Percentiles rank a stretch among this genome's conserved stretches.
Conservation (phyloP, 331 rosid species). For the Saraca asoca region DNA sequence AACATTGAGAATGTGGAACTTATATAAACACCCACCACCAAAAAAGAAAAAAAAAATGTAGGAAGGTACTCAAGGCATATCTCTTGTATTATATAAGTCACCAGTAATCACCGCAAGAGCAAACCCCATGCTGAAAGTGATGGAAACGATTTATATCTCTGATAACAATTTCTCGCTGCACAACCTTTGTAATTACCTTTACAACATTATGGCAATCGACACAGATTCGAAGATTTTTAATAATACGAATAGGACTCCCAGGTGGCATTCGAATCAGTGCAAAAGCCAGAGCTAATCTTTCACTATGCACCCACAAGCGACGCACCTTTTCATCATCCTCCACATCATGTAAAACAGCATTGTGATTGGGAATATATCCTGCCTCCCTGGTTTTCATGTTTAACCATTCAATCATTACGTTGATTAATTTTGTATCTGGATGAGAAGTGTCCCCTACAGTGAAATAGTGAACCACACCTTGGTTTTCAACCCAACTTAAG, state of each 20-base stretch:
- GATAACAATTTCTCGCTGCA: constrained; percentile 14
- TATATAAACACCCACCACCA: no score
- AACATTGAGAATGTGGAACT: no score
- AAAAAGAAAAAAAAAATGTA: no score
- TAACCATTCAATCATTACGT: constrained; percentile 12
- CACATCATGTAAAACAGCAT: constrained; percentile 20
- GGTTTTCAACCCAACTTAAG: constrained; percentile 21
- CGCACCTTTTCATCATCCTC: constrained; percentile 10
- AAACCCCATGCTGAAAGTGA: constrained; percentile 16
- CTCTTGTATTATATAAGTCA: background rate
- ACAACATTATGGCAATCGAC: constrained; percentile 17
- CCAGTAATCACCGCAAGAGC: constrained; percentile 25
- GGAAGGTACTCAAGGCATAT: no score
- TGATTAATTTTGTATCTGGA: constrained; percentile 6
- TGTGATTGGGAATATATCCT: constrained; percentile 8
- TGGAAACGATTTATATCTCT: constrained; percentile 22
- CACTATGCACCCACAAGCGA: constrained; percentile 18
- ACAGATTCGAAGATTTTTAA: constrained; percentile 18
- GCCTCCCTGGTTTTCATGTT: constrained; percentile 21
- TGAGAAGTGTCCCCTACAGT: constrained; percentile 19
- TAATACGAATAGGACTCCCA: background rate
- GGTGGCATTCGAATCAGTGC: constrained; percentile 4
- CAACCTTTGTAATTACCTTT: background rate
- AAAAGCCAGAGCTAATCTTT: constrained; percentile 18
- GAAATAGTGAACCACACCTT: constrained; percentile 17